These are phyloP conservation scores for Antarctomyces pellizariae DNA, from an alignment of 495 filamentous ascomycete genomes.

Conservation along the genomic window DNA sequence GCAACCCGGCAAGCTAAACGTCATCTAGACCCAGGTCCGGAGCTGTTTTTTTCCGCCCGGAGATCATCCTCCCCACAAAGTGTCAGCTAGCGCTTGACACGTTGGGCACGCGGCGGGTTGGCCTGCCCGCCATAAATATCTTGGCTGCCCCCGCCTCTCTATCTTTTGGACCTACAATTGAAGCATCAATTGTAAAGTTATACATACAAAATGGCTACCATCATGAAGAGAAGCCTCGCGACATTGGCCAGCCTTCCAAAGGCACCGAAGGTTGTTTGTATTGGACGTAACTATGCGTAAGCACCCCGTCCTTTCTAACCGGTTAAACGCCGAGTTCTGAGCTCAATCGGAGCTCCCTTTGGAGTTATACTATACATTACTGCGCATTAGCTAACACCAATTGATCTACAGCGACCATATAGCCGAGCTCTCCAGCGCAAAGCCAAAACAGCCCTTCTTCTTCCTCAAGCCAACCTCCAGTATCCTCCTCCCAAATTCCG, in stretches of 20 bases:
- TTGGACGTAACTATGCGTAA: conserved; percentile 93
- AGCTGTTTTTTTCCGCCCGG: too few relatives aligned
- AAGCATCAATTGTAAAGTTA: too few relatives aligned
- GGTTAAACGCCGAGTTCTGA: neutral
- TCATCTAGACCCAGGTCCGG: too few relatives aligned
- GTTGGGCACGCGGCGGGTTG: too few relatives aligned
- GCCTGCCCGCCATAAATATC: too few relatives aligned
- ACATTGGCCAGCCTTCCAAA: conserved; percentile 39
- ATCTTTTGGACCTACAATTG: too few relatives aligned
- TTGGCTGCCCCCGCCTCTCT: too few relatives aligned
- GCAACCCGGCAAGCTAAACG: too few relatives aligned
- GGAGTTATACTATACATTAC: too few relatives aligned
- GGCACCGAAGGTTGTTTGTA: conserved; percentile 80
- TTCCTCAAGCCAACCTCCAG: conserved; percentile 85
- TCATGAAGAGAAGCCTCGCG: conserved; percentile 16
- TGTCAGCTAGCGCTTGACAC: too few relatives aligned
- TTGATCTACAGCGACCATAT: conserved; percentile 59
- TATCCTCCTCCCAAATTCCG: conserved; percentile 50
- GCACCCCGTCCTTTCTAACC: conserved; percentile 14
- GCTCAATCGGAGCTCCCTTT: neutral
- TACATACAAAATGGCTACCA: too few relatives aligned
- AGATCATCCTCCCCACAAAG: too few relatives aligned
- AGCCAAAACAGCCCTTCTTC: conserved; percentile 88
- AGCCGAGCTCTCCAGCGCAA: conserved; percentile 64
- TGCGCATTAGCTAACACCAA: conserved; percentile 1